phyloP scores from a whole-genome alignment of 2,329 filamentous ascomycete genomes.

The Clonostachys rhizophaga region DNA sequence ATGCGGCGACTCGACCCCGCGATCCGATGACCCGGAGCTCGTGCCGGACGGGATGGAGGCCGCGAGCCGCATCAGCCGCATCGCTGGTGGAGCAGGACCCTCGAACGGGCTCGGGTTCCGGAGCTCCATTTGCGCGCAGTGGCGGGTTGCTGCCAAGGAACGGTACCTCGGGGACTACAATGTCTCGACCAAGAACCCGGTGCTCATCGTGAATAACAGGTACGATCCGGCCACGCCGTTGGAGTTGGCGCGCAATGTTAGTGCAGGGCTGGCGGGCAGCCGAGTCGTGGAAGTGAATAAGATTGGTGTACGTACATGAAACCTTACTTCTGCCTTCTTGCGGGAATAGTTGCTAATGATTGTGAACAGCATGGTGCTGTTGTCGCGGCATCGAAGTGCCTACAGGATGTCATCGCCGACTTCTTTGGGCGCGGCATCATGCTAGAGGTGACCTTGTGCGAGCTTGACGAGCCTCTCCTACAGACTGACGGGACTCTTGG shows the following conservation, averaged over 20 bases:
- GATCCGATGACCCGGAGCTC: neutral
- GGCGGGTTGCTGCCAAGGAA: conserved; percentile 5
- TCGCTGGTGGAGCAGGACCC: neutral
- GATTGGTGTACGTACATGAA: conserved; percentile 28
- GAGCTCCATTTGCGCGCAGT: neutral
- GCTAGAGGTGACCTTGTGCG: no score
- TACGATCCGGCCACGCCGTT: conserved; percentile 35
- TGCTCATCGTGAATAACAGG: conserved; percentile 29
- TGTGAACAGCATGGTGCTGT: no score
- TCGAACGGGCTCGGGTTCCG: no score
- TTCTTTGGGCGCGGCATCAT: no score
- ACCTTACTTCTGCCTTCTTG: no score
- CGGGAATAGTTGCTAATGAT: no score
- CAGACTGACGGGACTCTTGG: no score
- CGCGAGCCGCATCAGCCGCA: neutral
- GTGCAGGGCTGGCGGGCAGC: conserved; percentile 26
- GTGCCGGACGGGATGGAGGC: conserved; percentile 1
- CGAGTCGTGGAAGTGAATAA: conserved; percentile 35
- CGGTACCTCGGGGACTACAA: conserved; percentile 9
- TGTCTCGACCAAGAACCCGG: conserved; percentile 24
- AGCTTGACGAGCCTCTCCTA: no score
- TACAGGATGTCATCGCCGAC: no score
- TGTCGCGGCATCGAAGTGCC: no score
- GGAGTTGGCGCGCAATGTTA: conserved; percentile 28
- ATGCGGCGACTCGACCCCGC: conserved; percentile 6